Base-by-base conservation (phyloP, 2,329 filamentous ascomycete genomes). In the Chalara sp. region DNA sequence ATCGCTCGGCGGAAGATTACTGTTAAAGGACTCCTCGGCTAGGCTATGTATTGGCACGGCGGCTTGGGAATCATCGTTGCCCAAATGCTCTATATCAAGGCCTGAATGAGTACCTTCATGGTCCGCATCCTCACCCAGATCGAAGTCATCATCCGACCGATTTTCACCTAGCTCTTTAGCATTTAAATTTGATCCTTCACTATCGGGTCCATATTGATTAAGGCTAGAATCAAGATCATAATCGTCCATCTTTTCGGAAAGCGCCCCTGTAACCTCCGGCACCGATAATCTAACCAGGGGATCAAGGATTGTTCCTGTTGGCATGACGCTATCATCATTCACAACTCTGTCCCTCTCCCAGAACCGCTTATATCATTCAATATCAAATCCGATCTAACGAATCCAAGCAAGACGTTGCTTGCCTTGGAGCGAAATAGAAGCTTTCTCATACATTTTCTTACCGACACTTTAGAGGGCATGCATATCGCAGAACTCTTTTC, bases 321-420 rank as follows among this genome's bases (percentile, higher is more conserved):
- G 60, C 6, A 65, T 66, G 57, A 62, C 64, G 6, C 41, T 67
- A n/a, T 67, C 65, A 5, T 66, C 65, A 5, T 64, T 67, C 47
- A 64, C 57, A 1, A 63, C 63, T 6, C 48, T 65, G 3, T 58
- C 62, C 2, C 53, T 67, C 6, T 53, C 53, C 62, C 62, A 6
- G 21, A 21, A 21, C 64, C 65, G 5, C 59, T 64, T 7, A 49
- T 66, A n/a, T 61, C 62, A 12, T 66, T 67, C 51, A 67, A 67
- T 35, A 62, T 66, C 44, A 37, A 37, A 37, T 37, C 35, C 8
- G n/a, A n/a, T 37, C 35, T 37, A 4, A n/a, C 8, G n/a, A n/a
- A 37, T 21, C 64, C 63, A 6, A 65, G 62, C 1, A 48, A 52
- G 6, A 67, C 64, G 4, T 49, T 64, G 0, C 48, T 51, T 30